Percentiles rank a stretch among this genome's conserved stretches.
phyloP scores from a whole-genome alignment of 2,329 filamentous ascomycete genomes.

The Nemania serpens region DNA sequence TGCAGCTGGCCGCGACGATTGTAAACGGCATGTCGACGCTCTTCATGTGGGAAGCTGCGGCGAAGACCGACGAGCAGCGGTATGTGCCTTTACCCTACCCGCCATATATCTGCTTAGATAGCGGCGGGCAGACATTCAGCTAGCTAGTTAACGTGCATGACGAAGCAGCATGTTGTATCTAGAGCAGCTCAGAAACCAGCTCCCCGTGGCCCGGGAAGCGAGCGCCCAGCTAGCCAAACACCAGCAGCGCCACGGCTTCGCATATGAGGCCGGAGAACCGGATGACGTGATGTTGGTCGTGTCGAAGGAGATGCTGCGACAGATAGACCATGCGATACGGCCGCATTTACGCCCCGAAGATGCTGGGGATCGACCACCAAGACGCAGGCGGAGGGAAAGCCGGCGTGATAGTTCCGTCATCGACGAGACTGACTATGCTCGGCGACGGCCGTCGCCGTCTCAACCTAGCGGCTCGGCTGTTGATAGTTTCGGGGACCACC shows the following conservation, averaged over 20 bases:
- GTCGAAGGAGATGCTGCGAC: conserved; percentile 12
- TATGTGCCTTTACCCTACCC: no score
- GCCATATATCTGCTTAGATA: no score
- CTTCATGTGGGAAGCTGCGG: conserved; percentile 11
- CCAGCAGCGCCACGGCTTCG: conserved; percentile 1
- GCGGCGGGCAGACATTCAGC: no score
- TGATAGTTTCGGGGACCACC: not conserved
- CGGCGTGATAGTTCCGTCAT: not conserved
- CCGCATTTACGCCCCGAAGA: not conserved
- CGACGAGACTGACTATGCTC: not conserved
- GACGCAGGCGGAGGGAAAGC: not conserved
- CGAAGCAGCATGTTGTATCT: no score
- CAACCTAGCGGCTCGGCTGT: not conserved
- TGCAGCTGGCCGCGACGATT: conserved; percentile 3
- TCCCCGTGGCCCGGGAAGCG: not conserved
- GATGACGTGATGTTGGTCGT: conserved; percentile 4
- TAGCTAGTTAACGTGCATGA: no score
- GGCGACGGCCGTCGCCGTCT: not conserved
- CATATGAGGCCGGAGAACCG: not conserved
- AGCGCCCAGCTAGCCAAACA: conserved; percentile 4
- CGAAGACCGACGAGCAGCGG: not conserved
- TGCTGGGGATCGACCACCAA: not conserved
- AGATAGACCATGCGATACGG: not conserved
- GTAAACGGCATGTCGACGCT: conserved; percentile 13
- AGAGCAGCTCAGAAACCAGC: no score